These are phyloP conservation scores for Ceratocystis albifundus DNA, from an alignment of 2,329 filamentous ascomycete species.

Conservation along the genomic window DNA sequence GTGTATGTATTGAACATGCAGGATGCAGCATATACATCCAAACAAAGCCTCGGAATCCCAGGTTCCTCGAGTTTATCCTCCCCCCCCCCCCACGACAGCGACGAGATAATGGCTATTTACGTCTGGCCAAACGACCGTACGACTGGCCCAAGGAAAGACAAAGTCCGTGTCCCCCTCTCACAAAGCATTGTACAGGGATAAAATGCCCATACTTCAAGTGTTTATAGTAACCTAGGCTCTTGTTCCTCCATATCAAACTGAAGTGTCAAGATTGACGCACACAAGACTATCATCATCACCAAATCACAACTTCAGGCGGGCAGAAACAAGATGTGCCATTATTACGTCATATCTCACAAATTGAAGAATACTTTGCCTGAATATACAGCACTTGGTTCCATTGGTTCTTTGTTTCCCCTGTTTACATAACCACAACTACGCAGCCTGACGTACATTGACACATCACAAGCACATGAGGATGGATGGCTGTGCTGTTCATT, in stretches of 20 bases:
- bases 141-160: background rate
- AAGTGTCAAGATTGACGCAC: background rate
- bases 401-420: background rate
- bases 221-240: background rate
- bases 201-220: background rate
- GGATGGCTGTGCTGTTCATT: background rate
- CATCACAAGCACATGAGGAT: slow-evolving; percentile 1
- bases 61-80: too few species aligned
- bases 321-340: background rate
- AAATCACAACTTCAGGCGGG: background rate
- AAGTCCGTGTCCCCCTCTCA: background rate
- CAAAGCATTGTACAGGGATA: background rate
- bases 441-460: slow-evolving; percentile 3
- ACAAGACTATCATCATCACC: background rate
- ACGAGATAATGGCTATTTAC: too few species aligned
- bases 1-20: background rate
- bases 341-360: background rate
- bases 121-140: background rate
- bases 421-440: background rate
- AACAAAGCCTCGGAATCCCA: too few species aligned
- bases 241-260: background rate
- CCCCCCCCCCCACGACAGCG: too few species aligned
- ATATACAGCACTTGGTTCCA: too few species aligned
- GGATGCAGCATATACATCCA: too few species aligned
- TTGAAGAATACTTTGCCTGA: too few species aligned